Conservation (phyloP, 306 rosid species). For the Vigna mungo region DNA sequence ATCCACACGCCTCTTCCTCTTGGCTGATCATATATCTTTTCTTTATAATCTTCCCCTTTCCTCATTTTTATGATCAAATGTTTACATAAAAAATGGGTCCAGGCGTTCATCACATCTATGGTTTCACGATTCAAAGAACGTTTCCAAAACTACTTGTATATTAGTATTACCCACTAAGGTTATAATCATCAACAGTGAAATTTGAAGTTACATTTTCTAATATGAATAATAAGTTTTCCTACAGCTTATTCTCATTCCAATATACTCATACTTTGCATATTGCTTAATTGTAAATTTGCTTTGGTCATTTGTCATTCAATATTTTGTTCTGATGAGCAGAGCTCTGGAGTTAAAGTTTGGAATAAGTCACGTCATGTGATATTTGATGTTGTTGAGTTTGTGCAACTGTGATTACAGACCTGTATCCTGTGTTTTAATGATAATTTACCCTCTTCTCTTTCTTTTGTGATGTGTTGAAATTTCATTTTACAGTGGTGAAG, state of each 20-base stretch:
- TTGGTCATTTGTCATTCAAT: not conserved
- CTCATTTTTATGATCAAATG: not conserved
- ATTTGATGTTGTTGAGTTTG: not conserved
- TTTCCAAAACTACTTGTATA: not conserved
- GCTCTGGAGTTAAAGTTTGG: not conserved
- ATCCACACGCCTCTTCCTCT: not conserved
- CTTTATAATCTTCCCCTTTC: not conserved
- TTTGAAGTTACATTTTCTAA: not conserved
- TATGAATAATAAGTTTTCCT: slow-evolving; percentile 2
- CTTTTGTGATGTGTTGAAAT: not conserved
- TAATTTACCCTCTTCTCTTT: not conserved
- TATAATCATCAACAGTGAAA: no score
- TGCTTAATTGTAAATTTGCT: not conserved
- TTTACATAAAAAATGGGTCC: no score
- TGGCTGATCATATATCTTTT: slow-evolving; percentile 40
- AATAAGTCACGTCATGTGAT: slow-evolving; percentile 9
- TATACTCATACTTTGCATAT: not conserved
- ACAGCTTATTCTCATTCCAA: not conserved
- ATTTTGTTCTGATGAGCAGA: not conserved
- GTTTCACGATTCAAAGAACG: not conserved
- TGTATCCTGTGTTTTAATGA: not conserved
- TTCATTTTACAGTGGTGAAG: slow-evolving; percentile 2
- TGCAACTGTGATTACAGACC: not conserved
- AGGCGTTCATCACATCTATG: not conserved
- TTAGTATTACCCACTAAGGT: no score